Conservation (phyloP, 2,329 filamentous ascomycete species). For the Ascochyta fabae region DNA sequence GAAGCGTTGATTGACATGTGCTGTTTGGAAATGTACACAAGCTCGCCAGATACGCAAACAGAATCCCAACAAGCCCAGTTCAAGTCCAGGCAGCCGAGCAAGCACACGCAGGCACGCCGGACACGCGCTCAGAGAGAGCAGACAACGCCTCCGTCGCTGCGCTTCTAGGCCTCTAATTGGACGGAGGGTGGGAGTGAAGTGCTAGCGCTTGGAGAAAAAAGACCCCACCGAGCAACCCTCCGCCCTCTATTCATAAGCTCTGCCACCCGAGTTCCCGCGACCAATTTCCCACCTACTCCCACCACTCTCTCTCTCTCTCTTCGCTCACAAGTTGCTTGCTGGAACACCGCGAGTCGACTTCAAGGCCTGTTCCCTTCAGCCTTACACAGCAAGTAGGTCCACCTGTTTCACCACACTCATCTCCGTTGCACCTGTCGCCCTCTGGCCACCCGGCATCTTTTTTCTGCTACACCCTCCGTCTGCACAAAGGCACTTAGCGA, state of each 20-base stretch:
- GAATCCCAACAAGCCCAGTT: constrained; percentile 26
- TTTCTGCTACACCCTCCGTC: constrained; percentile 21
- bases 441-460: constrained; percentile 21
- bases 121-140: constrained; percentile 28
- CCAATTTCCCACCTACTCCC: constrained; percentile 17
- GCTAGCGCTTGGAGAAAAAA: constrained; percentile 46
- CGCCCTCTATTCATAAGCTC: constrained; percentile 46
- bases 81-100: constrained; percentile 27
- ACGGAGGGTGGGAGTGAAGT: constrained; percentile 36
- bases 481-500: constrained; percentile 34
- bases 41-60: constrained; percentile 22
- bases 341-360: constrained; percentile 36
- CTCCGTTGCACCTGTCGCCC: constrained; percentile 22
- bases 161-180: constrained; percentile 41
- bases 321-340: constrained; percentile 39
- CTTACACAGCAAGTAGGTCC: constrained; percentile 39
- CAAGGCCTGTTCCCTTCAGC: constrained; percentile 34
- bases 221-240: constrained; percentile 42
- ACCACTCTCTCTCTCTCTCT: constrained; percentile 18
- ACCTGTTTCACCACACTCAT: constrained; percentile 20
- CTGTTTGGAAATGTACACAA: constrained; percentile 21
- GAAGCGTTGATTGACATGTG: constrained; percentile 30
- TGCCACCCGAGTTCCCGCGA: constrained; percentile 32
- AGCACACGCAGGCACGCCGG: constrained; percentile 24
- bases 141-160: constrained; percentile 31